These are phyloP conservation scores for Pyricularia sp. DNA, from an alignment of 2,329 filamentous ascomycete genomes.

Conservation along the genomic window DNA sequence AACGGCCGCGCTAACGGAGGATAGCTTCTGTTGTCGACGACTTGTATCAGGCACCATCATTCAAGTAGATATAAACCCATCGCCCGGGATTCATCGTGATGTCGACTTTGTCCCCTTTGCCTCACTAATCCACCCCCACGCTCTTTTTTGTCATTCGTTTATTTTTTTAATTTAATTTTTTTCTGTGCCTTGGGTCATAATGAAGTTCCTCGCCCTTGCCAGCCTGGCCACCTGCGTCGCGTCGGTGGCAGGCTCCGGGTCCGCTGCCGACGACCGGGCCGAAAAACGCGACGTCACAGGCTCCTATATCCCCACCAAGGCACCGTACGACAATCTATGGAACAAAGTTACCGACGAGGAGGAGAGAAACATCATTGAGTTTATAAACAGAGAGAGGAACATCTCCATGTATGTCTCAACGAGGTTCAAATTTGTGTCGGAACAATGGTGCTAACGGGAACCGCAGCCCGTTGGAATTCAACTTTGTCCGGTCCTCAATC, in stretches of 20 bases:
- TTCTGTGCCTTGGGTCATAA: neutral
- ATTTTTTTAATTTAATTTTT: neutral
- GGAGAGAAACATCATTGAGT: neutral
- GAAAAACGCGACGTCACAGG: neutral
- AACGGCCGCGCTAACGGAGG: no score
- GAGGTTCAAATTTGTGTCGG: no score
- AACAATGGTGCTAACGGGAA: neutral
- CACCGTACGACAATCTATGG: slow-evolving; percentile 1
- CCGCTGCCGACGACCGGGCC: neutral
- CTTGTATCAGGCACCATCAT: no score
- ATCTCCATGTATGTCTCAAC: neutral
- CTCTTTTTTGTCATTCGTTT: neutral
- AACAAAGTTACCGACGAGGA: neutral
- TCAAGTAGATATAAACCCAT: neutral
- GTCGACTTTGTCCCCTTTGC: neutral
- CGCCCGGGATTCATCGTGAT: neutral
- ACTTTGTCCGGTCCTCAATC: neutral
- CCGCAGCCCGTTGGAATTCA: neutral
- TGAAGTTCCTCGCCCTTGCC: neutral
- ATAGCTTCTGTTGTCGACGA: no score
- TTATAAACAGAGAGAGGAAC: neutral
- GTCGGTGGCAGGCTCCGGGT: neutral
- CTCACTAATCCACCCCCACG: neutral
- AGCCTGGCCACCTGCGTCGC: neutral
- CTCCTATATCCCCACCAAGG: slow-evolving; percentile 1